Conservation (phyloP, 2,329 filamentous ascomycete species). For the Alternaria arbusti region DNA sequence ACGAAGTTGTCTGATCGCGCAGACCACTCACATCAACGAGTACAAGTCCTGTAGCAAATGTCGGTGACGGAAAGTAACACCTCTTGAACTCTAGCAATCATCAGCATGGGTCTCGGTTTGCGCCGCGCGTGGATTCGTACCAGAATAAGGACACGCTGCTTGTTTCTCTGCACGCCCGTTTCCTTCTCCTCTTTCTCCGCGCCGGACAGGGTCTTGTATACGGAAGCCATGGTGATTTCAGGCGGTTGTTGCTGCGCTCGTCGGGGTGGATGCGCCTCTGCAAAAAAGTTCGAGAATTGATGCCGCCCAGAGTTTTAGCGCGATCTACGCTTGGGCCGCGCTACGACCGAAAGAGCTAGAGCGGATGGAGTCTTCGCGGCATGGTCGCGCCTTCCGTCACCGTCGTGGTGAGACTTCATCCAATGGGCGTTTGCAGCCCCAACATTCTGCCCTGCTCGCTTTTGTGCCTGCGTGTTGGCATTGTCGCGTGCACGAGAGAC, state of each 20-base stretch:
- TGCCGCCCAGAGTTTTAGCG: constrained; percentile 30
- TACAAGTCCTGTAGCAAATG: constrained; percentile 91
- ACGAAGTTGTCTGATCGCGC: not conserved
- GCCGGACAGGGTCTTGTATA: constrained; percentile 63
- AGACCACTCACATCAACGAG: constrained; percentile 67
- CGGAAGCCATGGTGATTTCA: constrained; percentile 56
- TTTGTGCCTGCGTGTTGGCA: constrained; percentile 8
- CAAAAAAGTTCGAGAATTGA: constrained; percentile 35
- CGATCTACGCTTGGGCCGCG: constrained; percentile 18
- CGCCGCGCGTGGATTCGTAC: constrained; percentile 19
- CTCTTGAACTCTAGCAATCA: constrained; percentile 71
- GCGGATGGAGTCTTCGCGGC: constrained; percentile 1
- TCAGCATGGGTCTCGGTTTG: constrained; percentile 24
- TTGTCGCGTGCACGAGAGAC: constrained; percentile 5
- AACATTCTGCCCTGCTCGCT: constrained; percentile 16
- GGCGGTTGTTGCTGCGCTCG: constrained; percentile 18
- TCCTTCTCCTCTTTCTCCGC: constrained; percentile 46
- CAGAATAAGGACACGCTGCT: constrained; percentile 79
- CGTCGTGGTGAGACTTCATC: constrained; percentile 19
- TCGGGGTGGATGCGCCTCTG: constrained; percentile 17
- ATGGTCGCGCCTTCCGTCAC: constrained; percentile 33
- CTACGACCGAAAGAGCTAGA: constrained; percentile 8
- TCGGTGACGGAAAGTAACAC: constrained; percentile 91
- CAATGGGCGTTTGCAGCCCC: constrained; percentile 23
- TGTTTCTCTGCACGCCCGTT: constrained; percentile 49